These are phyloP conservation scores for Kwoniella europaea DNA, from an alignment of 768 basidiomycete species.

Conservation along the genomic window DNA sequence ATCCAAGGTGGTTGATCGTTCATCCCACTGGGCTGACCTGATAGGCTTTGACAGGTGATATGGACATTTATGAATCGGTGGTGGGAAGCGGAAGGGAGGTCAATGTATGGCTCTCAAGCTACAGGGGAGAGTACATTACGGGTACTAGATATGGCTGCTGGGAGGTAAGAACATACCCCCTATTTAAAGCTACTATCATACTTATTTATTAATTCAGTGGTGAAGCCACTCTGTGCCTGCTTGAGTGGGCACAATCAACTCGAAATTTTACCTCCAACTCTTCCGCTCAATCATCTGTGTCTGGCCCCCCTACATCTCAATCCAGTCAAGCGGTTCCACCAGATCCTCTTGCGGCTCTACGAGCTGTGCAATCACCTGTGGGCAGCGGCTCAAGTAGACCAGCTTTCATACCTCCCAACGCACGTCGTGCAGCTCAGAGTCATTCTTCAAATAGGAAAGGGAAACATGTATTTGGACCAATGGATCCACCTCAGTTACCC, in stretches of 20 bases:
- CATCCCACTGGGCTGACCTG: too few species aligned
- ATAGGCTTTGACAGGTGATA: slow-evolving; percentile 8
- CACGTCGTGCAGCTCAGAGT: slow-evolving; percentile 1
- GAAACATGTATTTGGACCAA: background rate
- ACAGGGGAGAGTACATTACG: slow-evolving; percentile 43
- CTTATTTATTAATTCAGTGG: slow-evolving; percentile 61
- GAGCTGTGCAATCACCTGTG: slow-evolving; percentile 19
- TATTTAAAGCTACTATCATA: background rate
- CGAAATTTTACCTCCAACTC: background rate
- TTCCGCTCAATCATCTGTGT: background rate
- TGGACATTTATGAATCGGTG: slow-evolving; percentile 58
- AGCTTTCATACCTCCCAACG: slow-evolving; percentile 58
- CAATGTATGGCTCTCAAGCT: slow-evolving; percentile 54
- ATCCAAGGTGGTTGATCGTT: background rate
- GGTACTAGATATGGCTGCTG: slow-evolving; percentile 70
- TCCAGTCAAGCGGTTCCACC: slow-evolving; percentile 24
- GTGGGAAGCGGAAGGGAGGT: slow-evolving; percentile 56
- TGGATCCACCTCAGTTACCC: slow-evolving; percentile 27
- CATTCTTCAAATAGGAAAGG: background rate
- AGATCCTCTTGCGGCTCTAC: slow-evolving; percentile 38
- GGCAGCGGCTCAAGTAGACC: slow-evolving; percentile 43
- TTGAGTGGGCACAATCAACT: slow-evolving; percentile 64
- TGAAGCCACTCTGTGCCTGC: slow-evolving; percentile 67
- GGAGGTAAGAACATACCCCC: slow-evolving; percentile 37
- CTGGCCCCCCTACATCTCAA: background rate